Evolutionary conservation across 2,329 filamentous ascomycete species (phyloP).

Genomic region (Sordariomycetes sp.): DNA sequence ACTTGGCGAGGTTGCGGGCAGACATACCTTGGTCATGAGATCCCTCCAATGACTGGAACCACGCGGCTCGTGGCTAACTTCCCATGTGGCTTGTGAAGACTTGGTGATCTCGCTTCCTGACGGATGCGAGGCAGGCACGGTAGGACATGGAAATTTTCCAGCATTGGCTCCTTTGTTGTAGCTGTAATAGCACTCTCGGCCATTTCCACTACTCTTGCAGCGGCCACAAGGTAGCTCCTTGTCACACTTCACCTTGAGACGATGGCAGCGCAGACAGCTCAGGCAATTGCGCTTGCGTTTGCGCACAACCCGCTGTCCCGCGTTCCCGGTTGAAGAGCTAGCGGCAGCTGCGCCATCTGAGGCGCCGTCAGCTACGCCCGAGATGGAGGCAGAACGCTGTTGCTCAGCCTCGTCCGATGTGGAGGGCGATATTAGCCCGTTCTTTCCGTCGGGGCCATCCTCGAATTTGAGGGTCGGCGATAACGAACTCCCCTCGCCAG

Average conservation of each 20-base stretch:
- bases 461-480: slow-evolving; percentile 9
- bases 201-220: slow-evolving; percentile 23
- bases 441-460: slow-evolving; percentile 6
- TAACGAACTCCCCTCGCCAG: slow-evolving; percentile 1
- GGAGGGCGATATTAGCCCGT: slow-evolving; percentile 18
- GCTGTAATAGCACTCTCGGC: slow-evolving; percentile 24
- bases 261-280: slow-evolving; percentile 24
- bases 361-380: background rate
- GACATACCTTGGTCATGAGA: slow-evolving; percentile 24
- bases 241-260: slow-evolving; percentile 27
- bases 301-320: slow-evolving; percentile 15
- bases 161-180: slow-evolving; percentile 25
- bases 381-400: slow-evolving; percentile 1
- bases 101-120: slow-evolving; percentile 13
- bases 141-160: slow-evolving; percentile 22
- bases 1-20: too few species aligned
- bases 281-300: slow-evolving; percentile 26
- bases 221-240: slow-evolving; percentile 25
- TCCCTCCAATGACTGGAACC: slow-evolving; percentile 26
- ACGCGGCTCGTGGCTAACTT: slow-evolving; percentile 21
- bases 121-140: slow-evolving; percentile 9
- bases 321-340: slow-evolving; percentile 2
- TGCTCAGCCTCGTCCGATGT: slow-evolving; percentile 17
- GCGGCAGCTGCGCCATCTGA: slow-evolving; percentile 7
- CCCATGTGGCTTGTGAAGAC: slow-evolving; percentile 19